These are phyloP conservation scores for Trichosanthes truncata DNA, from an alignment of 306 rosid species.

Conservation along the genomic window DNA sequence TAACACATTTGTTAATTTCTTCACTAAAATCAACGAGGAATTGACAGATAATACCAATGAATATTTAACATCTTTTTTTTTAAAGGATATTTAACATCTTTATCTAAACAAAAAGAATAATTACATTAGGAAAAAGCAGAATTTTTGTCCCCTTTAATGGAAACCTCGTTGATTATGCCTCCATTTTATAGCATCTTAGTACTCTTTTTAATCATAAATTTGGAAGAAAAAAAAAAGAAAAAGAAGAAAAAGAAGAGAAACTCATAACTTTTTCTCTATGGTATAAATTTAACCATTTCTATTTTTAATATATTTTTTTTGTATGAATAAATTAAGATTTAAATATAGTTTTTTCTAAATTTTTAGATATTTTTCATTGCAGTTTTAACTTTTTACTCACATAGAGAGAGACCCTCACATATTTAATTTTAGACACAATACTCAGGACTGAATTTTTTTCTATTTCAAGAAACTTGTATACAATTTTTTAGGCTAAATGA, in stretches of 20 bases:
- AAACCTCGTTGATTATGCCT: background rate
- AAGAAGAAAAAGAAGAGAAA: no score
- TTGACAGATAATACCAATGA: background rate
- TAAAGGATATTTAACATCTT: background rate
- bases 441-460: background rate
- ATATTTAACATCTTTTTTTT: background rate
- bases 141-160: background rate
- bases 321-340: background rate
- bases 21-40: background rate
- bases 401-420: no score
- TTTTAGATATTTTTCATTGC: no score
- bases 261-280: background rate
- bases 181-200: background rate
- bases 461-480: background rate
- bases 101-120: conserved; percentile 1
- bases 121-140: background rate
- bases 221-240: background rate
- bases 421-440: no score
- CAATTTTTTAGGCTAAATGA: no score
- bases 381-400: no score
- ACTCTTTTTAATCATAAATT: conserved; percentile 4
- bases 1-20: background rate
- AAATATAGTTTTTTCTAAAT: background rate
- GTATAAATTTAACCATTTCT: background rate
- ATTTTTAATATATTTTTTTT: background rate